A percentile compares a stretch with the other conserved stretches of the same genome.
phyloP scores from a whole-genome alignment of 2,329 filamentous ascomycete species.

The Nemania sp. region DNA sequence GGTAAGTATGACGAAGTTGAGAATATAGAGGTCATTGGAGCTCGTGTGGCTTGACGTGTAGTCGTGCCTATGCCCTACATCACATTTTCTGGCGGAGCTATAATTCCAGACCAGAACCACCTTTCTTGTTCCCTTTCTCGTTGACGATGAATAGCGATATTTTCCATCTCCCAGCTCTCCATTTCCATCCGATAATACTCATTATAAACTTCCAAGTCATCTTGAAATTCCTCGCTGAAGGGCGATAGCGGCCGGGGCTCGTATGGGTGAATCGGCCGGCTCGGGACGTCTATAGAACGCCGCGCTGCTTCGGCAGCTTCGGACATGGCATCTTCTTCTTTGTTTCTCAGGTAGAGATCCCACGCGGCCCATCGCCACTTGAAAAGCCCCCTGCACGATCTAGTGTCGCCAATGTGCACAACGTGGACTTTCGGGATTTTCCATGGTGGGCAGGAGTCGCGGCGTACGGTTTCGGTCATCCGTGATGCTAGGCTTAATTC shows the following conservation, averaged over 20 bases:
- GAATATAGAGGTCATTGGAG: no score
- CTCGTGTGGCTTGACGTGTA: no score
- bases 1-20: no score
- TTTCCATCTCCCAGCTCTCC: no score
- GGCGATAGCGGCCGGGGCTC: conserved; percentile 9
- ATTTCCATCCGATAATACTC: no score
- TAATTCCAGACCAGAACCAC: no score
- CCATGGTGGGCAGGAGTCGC: not conserved
- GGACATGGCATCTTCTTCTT: not conserved
- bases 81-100: no score
- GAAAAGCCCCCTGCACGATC: conserved; percentile 2
- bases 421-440: conserved; percentile 13
- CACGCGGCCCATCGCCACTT: conserved; percentile 10
- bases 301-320: conserved; percentile 10
- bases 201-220: conserved; percentile 8
- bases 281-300: conserved; percentile 15
- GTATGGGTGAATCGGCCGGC: not conserved
- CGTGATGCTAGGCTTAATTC: not conserved
- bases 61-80: no score
- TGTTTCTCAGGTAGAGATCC: not conserved
- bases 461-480: conserved; percentile 1
- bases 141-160: no score
- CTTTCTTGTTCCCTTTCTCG: no score
- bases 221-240: conserved; percentile 13
- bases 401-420: conserved; percentile 12